Evolutionary conservation across 2,329 filamentous ascomycete species (phyloP), one percentile per base, ranked within the genome.

Genomic region (Teratosphaeria epicoccoides): DNA sequence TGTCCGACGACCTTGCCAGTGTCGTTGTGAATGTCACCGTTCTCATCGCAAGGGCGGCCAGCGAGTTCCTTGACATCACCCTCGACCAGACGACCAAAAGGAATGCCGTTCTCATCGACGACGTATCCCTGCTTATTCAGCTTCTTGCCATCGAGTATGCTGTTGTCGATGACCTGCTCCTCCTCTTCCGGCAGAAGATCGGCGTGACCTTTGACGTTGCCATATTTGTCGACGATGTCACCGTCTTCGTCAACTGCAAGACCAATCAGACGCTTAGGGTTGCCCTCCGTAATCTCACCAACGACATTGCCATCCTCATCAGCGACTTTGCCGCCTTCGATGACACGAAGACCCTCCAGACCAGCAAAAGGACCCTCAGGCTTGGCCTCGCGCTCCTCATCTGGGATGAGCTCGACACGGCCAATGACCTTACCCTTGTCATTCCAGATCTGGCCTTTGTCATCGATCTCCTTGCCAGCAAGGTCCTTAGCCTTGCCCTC

Each of bases 351-450:
- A 49, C 70, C 73, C 55, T 75, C 64, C 22, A 75, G 71, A 55
- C 74, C 74, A 52, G 73, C 73, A 55, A 76, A 76, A 40, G 72
- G 71, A 53, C 73, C 74, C 53, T 76, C 74, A 26, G 73, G 72
- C 64, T 73, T 76, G 53, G 66, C 62, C 59, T 74, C 74, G 48
- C 73, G 73, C 71, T 87, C 83, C 7, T 82, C 76, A 61, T 84
- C 81, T 22, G 83, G 75, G 29, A 88, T 81, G 24, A 87, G 71
- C 61, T 87, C 83, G 45, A 81, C 81, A 52, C 76, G 77, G 55
- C 84, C 84, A 53, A 88, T 77, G 46, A 87, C 73, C 52, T 85
- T 81, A 45, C 85, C 85, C n/a, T 76, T 78, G 65, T 88, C 84
- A 63, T 84, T 85, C 71, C 83, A 80, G 57, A 88, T 78, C 62